These are phyloP conservation scores for Volvariella volvacea DNA, from an alignment of 1,284 basidiomycete species.

Conservation along the genomic window DNA sequence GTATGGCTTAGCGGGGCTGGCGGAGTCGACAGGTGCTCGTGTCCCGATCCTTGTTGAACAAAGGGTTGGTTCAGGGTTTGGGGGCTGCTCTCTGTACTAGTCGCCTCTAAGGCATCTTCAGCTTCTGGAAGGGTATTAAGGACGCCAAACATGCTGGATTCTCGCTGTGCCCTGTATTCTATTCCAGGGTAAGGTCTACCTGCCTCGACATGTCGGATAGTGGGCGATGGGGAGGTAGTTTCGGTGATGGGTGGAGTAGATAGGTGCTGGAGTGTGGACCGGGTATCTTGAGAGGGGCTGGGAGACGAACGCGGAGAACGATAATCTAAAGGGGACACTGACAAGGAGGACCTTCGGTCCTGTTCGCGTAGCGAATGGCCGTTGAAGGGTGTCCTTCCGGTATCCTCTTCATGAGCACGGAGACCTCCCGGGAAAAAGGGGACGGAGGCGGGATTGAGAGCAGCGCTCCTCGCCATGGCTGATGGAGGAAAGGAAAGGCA, in stretches of 20 bases:
- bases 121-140: slow-evolving; percentile 49
- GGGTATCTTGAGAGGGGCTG: slow-evolving; percentile 43
- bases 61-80: slow-evolving; percentile 5
- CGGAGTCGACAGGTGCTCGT: slow-evolving; percentile 29
- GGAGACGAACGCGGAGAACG: slow-evolving; percentile 66
- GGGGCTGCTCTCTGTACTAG: slow-evolving; percentile 25
- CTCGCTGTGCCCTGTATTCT: slow-evolving; percentile 37
- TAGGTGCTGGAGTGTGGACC: slow-evolving; percentile 19
- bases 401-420: slow-evolving; percentile 50
- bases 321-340: slow-evolving; percentile 55
- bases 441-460: slow-evolving; percentile 72
- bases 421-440: slow-evolving; percentile 73
- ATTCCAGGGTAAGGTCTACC: slow-evolving; percentile 35
- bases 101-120: slow-evolving; percentile 34
- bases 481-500: slow-evolving; percentile 24
- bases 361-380: slow-evolving; percentile 46
- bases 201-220: slow-evolving; percentile 38
- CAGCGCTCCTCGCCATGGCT: slow-evolving; percentile 64
- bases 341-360: slow-evolving; percentile 49
- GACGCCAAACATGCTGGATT: slow-evolving; percentile 43
- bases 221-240: slow-evolving; percentile 36
- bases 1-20: slow-evolving; percentile 28
- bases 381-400: slow-evolving; percentile 34
- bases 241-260: slow-evolving; percentile 27
- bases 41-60: slow-evolving; percentile 16